Conservation (phyloP, 2,329 filamentous ascomycete genomes). For the Aspergillus ochraceus region DNA sequence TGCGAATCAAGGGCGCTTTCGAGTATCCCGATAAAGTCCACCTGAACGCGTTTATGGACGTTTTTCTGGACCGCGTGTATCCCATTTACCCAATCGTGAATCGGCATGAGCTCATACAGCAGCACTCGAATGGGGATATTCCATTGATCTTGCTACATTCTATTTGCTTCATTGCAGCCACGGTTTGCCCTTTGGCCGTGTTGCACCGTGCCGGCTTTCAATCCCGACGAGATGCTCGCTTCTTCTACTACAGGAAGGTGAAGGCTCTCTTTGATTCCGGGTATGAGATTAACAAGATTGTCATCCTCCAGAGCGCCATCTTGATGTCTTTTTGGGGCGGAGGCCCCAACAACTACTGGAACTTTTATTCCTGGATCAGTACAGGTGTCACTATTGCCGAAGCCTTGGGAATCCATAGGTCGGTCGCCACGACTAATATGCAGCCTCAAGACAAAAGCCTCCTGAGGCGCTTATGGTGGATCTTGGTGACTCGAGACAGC, state of each 20-base stretch:
- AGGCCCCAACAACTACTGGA: constrained; percentile 4
- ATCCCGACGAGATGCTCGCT: not conserved
- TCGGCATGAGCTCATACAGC: not conserved
- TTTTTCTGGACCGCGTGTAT: constrained; percentile 1
- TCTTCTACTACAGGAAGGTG: not conserved
- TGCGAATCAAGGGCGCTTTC: constrained; percentile 2
- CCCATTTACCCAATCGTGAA: constrained; percentile 1
- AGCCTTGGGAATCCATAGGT: constrained; percentile 2
- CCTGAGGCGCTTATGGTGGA: not conserved
- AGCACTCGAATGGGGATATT: not conserved
- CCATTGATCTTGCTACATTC: constrained; percentile 2
- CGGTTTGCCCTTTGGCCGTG: not conserved
- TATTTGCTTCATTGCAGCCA: not conserved
- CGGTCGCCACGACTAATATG: not conserved
- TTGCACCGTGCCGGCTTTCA: not conserved
- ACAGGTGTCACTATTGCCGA: constrained; percentile 2
- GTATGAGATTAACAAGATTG: not conserved
- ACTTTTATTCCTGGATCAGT: constrained; percentile 5
- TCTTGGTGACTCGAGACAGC: not conserved
- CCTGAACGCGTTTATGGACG: not conserved
- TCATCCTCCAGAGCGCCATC: not conserved
- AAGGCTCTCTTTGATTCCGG: constrained; percentile 1
- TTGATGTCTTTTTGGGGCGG: constrained; percentile 1
- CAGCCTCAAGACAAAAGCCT: not conserved
- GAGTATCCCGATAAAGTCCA: not conserved